Percentiles rank a stretch among this genome's conserved stretches.
Conservation (phyloP, 176 grass and related monocot genomes). For the Themeda triandra region DNA sequence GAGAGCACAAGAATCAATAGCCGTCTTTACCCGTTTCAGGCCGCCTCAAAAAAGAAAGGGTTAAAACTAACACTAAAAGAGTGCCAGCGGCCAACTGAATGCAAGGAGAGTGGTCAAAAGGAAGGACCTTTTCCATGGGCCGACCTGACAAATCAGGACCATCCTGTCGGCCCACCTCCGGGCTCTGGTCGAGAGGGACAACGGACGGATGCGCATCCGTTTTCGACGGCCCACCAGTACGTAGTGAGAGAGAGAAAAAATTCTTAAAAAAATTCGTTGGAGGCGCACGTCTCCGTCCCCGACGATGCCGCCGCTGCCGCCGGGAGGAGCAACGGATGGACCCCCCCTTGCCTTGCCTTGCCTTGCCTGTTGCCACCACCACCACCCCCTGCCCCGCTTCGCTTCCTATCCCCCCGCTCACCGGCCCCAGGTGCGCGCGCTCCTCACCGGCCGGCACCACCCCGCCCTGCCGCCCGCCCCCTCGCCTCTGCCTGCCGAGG, state of each 20-base stretch:
- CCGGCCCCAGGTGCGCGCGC: neutral
- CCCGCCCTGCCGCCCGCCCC: neutral
- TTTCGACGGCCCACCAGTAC: too few species aligned
- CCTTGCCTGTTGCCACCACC: neutral
- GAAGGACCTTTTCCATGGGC: too few species aligned
- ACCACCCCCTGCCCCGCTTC: neutral
- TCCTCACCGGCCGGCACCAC: neutral
- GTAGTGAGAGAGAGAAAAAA: neutral
- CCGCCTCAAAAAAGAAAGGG: accelerated
- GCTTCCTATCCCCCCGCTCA: neutral
- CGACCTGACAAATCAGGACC: too few species aligned
- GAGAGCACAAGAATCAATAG: too few species aligned
- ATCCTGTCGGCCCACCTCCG: too few species aligned
- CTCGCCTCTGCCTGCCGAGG: neutral
- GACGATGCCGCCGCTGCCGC: neutral
- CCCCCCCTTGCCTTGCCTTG: neutral
- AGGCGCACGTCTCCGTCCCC: neutral
- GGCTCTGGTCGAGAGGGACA: too few species aligned
- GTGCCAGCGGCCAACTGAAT: too few species aligned
- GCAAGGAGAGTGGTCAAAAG: too few species aligned
- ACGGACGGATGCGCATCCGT: too few species aligned
- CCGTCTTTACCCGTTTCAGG: too few species aligned
- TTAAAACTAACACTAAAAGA: too few species aligned
- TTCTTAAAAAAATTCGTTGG: neutral
- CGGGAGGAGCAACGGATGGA: slow-evolving; percentile 12